Conservation (phyloP, 352 stramenopile species). For the Stramenopiles sp. region DNA sequence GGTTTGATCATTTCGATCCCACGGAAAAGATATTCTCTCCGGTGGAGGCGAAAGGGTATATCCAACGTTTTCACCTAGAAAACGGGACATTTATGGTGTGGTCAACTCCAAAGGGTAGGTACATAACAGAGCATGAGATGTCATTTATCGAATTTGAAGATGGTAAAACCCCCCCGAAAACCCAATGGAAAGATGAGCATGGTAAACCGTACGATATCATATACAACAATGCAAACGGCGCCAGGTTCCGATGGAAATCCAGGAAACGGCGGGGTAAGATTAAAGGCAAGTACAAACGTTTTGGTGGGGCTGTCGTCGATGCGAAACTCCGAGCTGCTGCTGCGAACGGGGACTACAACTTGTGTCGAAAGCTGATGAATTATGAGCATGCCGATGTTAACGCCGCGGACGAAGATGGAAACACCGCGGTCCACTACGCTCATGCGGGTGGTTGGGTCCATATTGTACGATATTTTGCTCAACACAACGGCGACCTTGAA, state of each 20-base stretch:
- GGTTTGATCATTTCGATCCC: conserved; percentile 9
- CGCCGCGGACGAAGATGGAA: conserved; percentile 1
- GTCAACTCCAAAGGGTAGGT: not conserved
- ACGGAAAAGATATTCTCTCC: not conserved
- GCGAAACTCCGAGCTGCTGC: not conserved
- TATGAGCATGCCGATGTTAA: conserved; percentile 10
- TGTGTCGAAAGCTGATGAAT: conserved; percentile 7
- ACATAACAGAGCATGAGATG: conserved; percentile 11
- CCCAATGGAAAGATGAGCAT: not conserved
- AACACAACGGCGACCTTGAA: not conserved
- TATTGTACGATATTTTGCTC: conserved; percentile 11
- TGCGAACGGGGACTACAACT: not conserved
- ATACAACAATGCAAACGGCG: not conserved
- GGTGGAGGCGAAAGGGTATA: not conserved
- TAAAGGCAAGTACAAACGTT: conserved; percentile 10
- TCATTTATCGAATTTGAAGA: conserved; percentile 10
- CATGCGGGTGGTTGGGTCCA: conserved; percentile 8
- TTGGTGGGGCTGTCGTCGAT: conserved; percentile 6
- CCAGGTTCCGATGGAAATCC: not conserved
- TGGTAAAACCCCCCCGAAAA: not conserved
- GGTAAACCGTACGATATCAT: conserved; percentile 12
- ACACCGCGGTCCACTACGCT: not conserved
- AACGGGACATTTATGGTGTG: conserved; percentile 12
- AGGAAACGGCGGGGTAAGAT: not conserved
- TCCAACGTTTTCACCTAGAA: conserved; percentile 10